Conservation (phyloP, 164 flowering plant genomes). For the Tetrastigma voinierianum region DNA sequence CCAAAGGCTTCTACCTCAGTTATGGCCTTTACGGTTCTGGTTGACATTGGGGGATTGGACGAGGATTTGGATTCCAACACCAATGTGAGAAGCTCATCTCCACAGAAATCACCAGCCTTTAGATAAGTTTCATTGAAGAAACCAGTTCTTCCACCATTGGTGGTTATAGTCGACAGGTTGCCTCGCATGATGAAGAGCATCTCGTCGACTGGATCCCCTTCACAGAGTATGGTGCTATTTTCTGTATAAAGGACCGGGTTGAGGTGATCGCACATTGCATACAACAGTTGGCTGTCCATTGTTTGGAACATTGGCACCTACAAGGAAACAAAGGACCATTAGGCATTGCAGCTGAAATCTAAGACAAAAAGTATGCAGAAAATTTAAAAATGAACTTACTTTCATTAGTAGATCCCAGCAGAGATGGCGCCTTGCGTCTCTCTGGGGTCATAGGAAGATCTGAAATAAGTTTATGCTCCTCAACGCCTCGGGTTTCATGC, state of each 20-base stretch:
- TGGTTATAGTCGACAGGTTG: neutral
- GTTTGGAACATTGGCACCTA: slow-evolving; percentile 1
- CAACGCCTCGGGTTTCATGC: slow-evolving; percentile 7
- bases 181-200: slow-evolving; percentile 9
- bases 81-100: slow-evolving; percentile 13
- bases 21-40: slow-evolving; percentile 20
- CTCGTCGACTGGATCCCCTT: slow-evolving; percentile 4
- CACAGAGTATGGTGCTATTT: neutral
- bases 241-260: slow-evolving; percentile 5
- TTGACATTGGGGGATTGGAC: slow-evolving; percentile 12
- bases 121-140: neutral
- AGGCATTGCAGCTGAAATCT: no score
- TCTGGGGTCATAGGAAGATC: slow-evolving; percentile 12
- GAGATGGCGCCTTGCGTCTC: slow-evolving; percentile 12
- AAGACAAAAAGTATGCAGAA: neutral
- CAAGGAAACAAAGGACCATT: no score
- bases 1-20: slow-evolving; percentile 39
- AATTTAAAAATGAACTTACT: slow-evolving; percentile 6
- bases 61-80: neutral
- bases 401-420: slow-evolving; percentile 5
- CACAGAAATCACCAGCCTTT: neutral
- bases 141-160: neutral
- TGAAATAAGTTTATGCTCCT: slow-evolving; percentile 1
- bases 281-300: neutral
- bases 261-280: neutral